Evolutionary conservation across 2,329 filamentous ascomycete genomes (phyloP), one percentile per base, ranked within the genome.

Genomic region (Septoria petroselini): DNA sequence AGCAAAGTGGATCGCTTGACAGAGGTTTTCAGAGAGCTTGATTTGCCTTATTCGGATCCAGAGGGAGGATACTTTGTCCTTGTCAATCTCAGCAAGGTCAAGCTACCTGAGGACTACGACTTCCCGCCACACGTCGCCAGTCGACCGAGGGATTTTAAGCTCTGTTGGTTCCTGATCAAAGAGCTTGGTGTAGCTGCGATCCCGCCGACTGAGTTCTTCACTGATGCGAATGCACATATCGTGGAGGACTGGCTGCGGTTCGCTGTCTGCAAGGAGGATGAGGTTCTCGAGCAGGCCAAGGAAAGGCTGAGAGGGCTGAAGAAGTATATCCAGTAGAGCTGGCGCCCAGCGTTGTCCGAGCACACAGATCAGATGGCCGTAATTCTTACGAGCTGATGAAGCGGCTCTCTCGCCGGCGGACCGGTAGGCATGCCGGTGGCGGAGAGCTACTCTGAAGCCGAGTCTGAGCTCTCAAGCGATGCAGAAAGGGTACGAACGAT

Each of bases 61-160:
- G 91, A 98, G 70, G 93, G 93, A 45, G 93, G 93, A 15, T 98
- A 98, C 75, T 98, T 98, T 66, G 88, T 98, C 31, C 81, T 98
- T 45, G 93, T 88, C 57, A 98, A 98, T 73, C 84, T 97, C 77
- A 77, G 81, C 50, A 91, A 91, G 67, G 88, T 98, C 50, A 82
- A 86, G 67, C 68, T 98, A 4, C 93, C 93, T 0, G 78, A 78
- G 3, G 83, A 84, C 66, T 98, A 97, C 69, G 80, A 85, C 0
- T 97, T 97, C 76, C 93, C 93, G 21, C 77, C 84, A 1, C 89
- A 96, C 66, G 91, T 98, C 29, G 88, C 86, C 11, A 83, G 78
- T 64, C 81, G 93, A 1, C 89, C 93, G 18, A 79, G 93, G 23
- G 93, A 98, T 69, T 98, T 97, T 73, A 88, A 95, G 76, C 80